Conservation (phyloP, 352 stramenopile species). For the Globisporangium cylindrosporum region DNA sequence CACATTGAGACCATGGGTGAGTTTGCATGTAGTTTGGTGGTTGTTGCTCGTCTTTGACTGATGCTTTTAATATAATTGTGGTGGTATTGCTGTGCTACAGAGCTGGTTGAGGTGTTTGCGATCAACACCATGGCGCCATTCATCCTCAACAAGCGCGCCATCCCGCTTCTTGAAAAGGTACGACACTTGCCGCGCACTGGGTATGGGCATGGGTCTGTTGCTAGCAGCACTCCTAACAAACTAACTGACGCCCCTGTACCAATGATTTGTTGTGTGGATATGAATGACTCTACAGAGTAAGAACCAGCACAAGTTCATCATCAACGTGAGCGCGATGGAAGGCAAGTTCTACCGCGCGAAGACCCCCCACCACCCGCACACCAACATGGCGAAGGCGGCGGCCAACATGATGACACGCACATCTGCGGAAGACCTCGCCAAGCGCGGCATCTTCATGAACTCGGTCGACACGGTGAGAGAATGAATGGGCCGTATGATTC, state of each 20-base stretch:
- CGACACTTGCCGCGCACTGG: neutral
- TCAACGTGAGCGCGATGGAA: slow-evolving; percentile 96
- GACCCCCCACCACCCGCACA: slow-evolving; percentile 93
- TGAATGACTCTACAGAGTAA: slow-evolving; percentile 29
- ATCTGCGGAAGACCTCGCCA: slow-evolving; percentile 86
- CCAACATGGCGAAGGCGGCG: slow-evolving; percentile 96
- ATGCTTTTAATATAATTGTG: neutral
- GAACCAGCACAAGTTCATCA: slow-evolving; percentile 70
- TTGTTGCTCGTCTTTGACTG: neutral
- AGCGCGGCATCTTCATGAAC: slow-evolving; percentile 93
- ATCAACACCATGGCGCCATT: slow-evolving; percentile 95
- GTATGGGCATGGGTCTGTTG: neutral
- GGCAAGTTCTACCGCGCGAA: slow-evolving; percentile 96
- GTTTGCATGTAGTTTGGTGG: slow-evolving; percentile 6
- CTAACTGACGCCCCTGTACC: neutral
- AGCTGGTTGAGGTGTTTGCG: slow-evolving; percentile 80
- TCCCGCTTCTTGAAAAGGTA: slow-evolving; percentile 63
- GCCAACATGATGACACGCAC: slow-evolving; percentile 96
- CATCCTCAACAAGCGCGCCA: slow-evolving; percentile 89
- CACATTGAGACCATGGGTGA: slow-evolving; percentile 70
- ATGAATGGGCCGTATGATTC: neutral
- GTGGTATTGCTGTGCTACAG: slow-evolving; percentile 23
- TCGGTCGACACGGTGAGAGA: slow-evolving; percentile 87
- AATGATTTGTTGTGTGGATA: neutral
- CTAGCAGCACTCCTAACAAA: neutral